Conservation (phyloP, 495 filamentous ascomycete species). For the Pseudevernia furfuracea region DNA sequence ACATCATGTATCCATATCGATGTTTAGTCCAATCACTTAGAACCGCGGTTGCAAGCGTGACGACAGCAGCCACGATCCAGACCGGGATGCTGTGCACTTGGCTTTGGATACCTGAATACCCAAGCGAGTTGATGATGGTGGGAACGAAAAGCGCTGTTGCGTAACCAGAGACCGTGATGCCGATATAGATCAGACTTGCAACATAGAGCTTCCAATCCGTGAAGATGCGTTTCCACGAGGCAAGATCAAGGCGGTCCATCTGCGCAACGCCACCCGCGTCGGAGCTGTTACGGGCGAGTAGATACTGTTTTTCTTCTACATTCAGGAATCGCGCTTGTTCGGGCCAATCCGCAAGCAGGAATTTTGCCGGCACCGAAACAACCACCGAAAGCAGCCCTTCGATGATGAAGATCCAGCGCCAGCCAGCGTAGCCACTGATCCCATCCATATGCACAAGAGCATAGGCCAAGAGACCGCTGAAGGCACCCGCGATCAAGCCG, state of each 20-base stretch:
- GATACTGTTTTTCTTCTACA: conserved; percentile 51
- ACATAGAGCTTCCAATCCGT: conserved; percentile 68
- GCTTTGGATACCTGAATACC: conserved; percentile 57
- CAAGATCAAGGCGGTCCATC: conserved; percentile 45
- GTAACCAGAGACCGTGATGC: conserved; percentile 61
- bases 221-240: conserved; percentile 55
- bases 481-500: conserved; percentile 66
- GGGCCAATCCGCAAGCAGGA: conserved; percentile 67
- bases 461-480: conserved; percentile 67
- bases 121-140: conserved; percentile 62
- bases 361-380: conserved; percentile 53
- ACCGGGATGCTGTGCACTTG: conserved; percentile 66
- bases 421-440: conserved; percentile 57
- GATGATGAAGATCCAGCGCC: conserved; percentile 80
- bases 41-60: conserved; percentile 51
- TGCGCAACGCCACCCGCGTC: conserved; percentile 38
- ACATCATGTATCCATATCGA: conserved; percentile 51
- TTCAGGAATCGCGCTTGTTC: conserved; percentile 59
- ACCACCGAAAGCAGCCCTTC: conserved; percentile 65
- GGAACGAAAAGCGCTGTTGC: conserved; percentile 69
- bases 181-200: conserved; percentile 55
- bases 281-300: conserved; percentile 44
- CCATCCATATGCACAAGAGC: conserved; percentile 54
- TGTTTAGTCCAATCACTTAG: conserved; percentile 53
- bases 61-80: conserved; percentile 53